Percentiles rank a stretch among this genome's conserved stretches.
phyloP scores from a whole-genome alignment of 305 asterid species.

The Plantago rigida region DNA sequence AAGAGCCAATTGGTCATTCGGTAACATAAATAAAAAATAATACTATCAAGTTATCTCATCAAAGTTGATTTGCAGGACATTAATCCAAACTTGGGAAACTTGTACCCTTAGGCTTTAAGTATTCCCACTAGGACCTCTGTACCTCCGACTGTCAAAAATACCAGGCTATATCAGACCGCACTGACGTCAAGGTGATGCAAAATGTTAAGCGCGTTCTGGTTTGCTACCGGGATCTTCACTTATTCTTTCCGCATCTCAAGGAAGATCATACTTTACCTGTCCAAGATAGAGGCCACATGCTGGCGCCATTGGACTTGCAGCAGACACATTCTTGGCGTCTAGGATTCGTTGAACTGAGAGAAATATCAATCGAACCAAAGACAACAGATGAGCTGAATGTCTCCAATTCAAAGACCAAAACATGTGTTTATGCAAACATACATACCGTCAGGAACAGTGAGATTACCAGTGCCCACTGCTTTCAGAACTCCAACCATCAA shows the following conservation, averaged over 20 bases:
- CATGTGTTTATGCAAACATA: constrained; percentile 19
- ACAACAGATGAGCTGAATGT: background rate
- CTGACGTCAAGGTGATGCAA: no score
- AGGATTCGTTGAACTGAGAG: constrained; percentile 65
- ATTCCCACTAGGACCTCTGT: no score
- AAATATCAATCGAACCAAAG: constrained; percentile 12
- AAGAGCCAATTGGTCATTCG: no score
- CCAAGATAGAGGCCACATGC: constrained; percentile 91
- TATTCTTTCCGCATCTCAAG: constrained; percentile 24
- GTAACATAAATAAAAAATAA: no score
- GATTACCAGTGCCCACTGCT: constrained; percentile 64
- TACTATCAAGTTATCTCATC: no score
- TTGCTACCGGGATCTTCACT: no score
- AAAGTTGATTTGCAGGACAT: no score
- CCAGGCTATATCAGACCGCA: no score
- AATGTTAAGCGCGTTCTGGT: no score
- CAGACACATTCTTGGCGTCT: constrained; percentile 54
- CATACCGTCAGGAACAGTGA: constrained; percentile 64
- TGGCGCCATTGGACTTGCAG: constrained; percentile 88
- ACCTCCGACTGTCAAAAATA: no score
- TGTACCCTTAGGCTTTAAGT: no score
- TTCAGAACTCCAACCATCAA: constrained; percentile 82
- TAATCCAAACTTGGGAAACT: no score
- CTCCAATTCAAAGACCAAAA: background rate
- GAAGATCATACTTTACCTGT: constrained; percentile 68